These are phyloP conservation scores for Coccomyxa subellipsoidea DNA, from an alignment of 163 green algal species.

Conservation along the genomic window DNA sequence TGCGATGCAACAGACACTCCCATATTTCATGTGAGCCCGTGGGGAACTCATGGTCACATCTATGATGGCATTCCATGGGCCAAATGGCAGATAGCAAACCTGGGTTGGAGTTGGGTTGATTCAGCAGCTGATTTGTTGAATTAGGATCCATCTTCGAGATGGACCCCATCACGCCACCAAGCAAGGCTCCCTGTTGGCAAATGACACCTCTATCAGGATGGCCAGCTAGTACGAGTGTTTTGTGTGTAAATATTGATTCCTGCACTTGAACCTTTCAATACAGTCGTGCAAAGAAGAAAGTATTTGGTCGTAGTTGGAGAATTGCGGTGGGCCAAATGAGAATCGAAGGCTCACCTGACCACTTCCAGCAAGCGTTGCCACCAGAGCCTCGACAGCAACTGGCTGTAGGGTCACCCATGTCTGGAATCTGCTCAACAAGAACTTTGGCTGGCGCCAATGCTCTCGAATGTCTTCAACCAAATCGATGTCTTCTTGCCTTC, in stretches of 20 bases:
- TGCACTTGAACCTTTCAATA: too few species aligned
- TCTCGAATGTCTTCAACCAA: constrained; percentile 19
- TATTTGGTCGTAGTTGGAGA: too few species aligned
- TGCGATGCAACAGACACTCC: neutral
- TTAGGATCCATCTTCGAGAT: constrained; percentile 41
- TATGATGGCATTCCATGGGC: neutral
- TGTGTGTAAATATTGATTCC: too few species aligned
- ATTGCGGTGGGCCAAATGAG: too few species aligned
- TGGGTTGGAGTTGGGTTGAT: constrained; percentile 12
- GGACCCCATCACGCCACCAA: constrained; percentile 57
- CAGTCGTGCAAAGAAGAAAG: too few species aligned
- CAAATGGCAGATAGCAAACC: neutral
- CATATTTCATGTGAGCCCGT: neutral
- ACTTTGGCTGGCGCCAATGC: constrained; percentile 15
- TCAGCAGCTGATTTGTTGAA: constrained; percentile 1
- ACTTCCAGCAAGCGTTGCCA: constrained; percentile 37
- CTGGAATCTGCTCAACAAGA: constrained; percentile 46
- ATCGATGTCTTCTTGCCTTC: neutral
- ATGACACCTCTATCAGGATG: neutral
- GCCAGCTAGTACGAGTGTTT: neutral
- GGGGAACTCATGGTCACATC: neutral
- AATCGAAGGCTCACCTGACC: constrained; percentile 21
- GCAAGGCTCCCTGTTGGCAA: constrained; percentile 41
- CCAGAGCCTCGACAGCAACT: constrained; percentile 53
- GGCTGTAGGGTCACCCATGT: constrained; percentile 60